Conservation (phyloP, 2,329 filamentous ascomycete species). For the Neonectria neomacrospora region DNA sequence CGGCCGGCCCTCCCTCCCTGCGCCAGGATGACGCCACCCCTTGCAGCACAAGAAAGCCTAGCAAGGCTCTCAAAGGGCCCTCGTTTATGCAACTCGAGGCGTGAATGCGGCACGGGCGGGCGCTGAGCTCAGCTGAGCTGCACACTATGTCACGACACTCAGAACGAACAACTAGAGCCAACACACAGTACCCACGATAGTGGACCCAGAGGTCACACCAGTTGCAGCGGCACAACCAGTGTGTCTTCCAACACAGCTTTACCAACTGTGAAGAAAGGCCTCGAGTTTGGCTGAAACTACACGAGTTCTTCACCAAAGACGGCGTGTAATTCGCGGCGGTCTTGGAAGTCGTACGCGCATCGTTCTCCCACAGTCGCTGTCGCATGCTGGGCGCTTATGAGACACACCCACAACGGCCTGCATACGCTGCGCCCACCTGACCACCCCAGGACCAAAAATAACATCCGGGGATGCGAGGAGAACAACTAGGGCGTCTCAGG, state of each 20-base stretch:
- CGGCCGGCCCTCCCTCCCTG: not conserved
- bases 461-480: slow-evolving; percentile 12
- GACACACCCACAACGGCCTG: not conserved
- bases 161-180: not conserved
- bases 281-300: too few relatives aligned
- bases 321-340: not conserved
- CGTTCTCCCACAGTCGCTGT: not conserved
- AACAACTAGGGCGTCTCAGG: not conserved
- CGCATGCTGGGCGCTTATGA: not conserved
- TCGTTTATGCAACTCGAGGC: not conserved
- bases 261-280: not conserved
- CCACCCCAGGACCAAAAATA: slow-evolving; percentile 21
- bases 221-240: not conserved
- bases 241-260: not conserved
- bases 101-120: slow-evolving; percentile 3
- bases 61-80: not conserved
- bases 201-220: not conserved
- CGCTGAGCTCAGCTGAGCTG: slow-evolving; percentile 1
- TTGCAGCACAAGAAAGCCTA: not conserved
- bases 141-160: not conserved
- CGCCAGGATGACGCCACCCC: not conserved
- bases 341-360: not conserved
- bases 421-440: slow-evolving; percentile 26
- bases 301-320: too few relatives aligned
- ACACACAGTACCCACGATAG: not conserved